These are phyloP conservation scores for Periconia sp. DNA, from an alignment of 2,329 filamentous ascomycete species.

Conservation along the genomic window DNA sequence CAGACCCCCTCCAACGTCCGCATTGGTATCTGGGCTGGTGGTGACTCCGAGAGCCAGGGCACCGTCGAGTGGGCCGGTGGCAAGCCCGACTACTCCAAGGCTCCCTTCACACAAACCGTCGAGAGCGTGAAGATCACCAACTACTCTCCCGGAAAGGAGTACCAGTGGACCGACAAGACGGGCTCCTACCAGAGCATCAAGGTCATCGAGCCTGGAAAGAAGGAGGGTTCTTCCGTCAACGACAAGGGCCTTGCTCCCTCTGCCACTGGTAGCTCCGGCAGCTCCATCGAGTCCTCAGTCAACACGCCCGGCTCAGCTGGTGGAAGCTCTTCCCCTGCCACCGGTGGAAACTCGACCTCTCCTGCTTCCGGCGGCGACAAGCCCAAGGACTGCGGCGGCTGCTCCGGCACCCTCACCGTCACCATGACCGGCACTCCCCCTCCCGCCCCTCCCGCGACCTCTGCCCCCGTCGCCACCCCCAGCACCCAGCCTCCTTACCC, in stretches of 20 bases:
- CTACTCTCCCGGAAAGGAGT: conserved; percentile 54
- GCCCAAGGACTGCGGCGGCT: conserved; percentile 6
- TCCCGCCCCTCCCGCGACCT: not conserved
- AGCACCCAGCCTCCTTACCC: conserved; percentile 21
- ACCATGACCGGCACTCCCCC: conserved; percentile 19
- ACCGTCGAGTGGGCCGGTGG: conserved; percentile 71
- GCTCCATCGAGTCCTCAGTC: not conserved
- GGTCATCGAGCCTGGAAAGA: conserved; percentile 39
- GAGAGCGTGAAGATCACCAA: conserved; percentile 55
- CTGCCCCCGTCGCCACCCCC: not conserved
- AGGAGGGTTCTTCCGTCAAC: conserved; percentile 34
- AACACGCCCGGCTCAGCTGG: not conserved
- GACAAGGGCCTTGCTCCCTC: conserved; percentile 21
- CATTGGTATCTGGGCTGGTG: conserved; percentile 53
- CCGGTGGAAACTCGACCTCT: conserved; percentile 1
- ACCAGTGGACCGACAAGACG: conserved; percentile 53
- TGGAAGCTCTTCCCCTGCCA: not conserved
- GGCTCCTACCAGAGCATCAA: conserved; percentile 55
- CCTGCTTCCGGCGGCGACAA: not conserved
- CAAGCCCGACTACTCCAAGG: conserved; percentile 49
- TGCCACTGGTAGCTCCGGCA: conserved; percentile 20
- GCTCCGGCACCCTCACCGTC: conserved; percentile 18
- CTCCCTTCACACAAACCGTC: conserved; percentile 56
- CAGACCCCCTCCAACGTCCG: conserved; percentile 71
- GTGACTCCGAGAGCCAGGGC: conserved; percentile 54